Evolutionary conservation across 2,329 filamentous ascomycete species (phyloP).

Genomic region (Penicillium sp.): DNA sequence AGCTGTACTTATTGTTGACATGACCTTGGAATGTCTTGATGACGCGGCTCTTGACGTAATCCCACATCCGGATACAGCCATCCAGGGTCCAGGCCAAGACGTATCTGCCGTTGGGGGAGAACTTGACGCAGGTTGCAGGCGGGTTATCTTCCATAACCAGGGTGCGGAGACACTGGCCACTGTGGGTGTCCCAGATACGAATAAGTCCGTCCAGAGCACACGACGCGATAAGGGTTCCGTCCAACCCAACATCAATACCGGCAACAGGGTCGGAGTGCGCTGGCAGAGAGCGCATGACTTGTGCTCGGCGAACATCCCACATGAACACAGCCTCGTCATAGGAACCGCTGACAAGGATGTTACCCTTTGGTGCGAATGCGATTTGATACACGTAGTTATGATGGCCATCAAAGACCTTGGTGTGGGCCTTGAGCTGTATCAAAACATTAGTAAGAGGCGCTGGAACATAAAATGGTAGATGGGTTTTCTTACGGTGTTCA

Average conservation of each 20-base stretch:
- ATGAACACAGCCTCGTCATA: constrained; percentile 96
- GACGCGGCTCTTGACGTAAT: constrained; percentile 82
- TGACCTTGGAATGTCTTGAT: constrained; percentile 98
- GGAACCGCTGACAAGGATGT: constrained; percentile 87
- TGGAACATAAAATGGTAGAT: not conserved
- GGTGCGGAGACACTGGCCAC: constrained; percentile 87
- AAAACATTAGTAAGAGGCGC: not conserved
- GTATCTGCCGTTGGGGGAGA: constrained; percentile 87
- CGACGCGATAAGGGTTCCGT: constrained; percentile 84
- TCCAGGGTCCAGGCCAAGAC: constrained; percentile 88
- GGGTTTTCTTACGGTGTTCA: constrained; percentile 39
- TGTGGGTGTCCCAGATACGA: constrained; percentile 90
- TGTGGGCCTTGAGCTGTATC: constrained; percentile 47
- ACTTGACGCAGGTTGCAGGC: constrained; percentile 77
- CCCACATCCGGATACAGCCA: constrained; percentile 82
- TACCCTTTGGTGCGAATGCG: constrained; percentile 94
- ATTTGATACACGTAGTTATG: constrained; percentile 94
- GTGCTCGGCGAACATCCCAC: constrained; percentile 85
- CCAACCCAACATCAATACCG: constrained; percentile 83
- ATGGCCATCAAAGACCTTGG: constrained; percentile 65
- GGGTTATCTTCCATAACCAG: constrained; percentile 95
- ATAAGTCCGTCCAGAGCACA: constrained; percentile 87
- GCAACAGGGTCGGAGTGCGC: constrained; percentile 92
- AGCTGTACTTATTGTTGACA: constrained; percentile 69
- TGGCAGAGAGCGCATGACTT: constrained; percentile 79